phyloP scores from a whole-genome alignment of 2,329 filamentous ascomycete species.

The Tolypocladium inflatum region DNA sequence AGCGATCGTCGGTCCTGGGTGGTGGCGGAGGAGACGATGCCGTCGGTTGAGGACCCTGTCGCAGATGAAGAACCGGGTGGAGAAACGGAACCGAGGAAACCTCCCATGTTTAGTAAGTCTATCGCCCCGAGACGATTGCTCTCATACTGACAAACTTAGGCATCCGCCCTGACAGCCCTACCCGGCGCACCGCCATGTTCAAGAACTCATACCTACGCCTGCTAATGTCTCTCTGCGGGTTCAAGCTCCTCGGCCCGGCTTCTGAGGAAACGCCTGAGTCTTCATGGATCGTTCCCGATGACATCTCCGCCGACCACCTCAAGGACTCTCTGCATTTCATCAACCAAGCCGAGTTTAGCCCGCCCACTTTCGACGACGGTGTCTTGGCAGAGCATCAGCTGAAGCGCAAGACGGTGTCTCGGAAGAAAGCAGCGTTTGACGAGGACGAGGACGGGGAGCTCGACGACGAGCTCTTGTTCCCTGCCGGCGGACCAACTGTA shows the following conservation, averaged over 20 bases:
- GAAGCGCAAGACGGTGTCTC: slow-evolving; percentile 54
- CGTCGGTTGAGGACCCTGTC: slow-evolving; percentile 22
- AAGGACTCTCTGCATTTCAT: slow-evolving; percentile 63
- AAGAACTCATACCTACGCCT: slow-evolving; percentile 83
- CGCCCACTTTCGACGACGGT: slow-evolving; percentile 68
- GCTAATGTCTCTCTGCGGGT: slow-evolving; percentile 66
- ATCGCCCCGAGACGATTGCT: slow-evolving; percentile 1
- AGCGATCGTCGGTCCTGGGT: slow-evolving; percentile 72
- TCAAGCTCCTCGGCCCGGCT: slow-evolving; percentile 46
- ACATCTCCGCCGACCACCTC: slow-evolving; percentile 54
- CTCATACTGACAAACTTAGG: slow-evolving; percentile 30
- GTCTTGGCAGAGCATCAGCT: slow-evolving; percentile 68
- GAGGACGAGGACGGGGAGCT: slow-evolving; percentile 53
- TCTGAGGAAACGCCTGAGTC: slow-evolving; percentile 66
- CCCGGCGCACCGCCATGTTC: slow-evolving; percentile 66
- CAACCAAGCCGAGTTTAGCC: slow-evolving; percentile 68
- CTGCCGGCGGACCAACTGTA: slow-evolving; percentile 54
- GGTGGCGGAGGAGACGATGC: slow-evolving; percentile 54
- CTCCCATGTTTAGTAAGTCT: slow-evolving; percentile 25
- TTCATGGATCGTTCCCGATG: slow-evolving; percentile 66
- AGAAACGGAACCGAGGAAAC: slow-evolving; percentile 15
- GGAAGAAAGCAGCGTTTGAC: slow-evolving; percentile 55
- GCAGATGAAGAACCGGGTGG: slow-evolving; percentile 20
- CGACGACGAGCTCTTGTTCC: slow-evolving; percentile 55
- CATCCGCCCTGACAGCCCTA: slow-evolving; percentile 55